A percentile compares a stretch with the other conserved stretches of the same genome.
Conservation (phyloP, 495 filamentous ascomycete species). For the Penicillium paradoxum region DNA sequence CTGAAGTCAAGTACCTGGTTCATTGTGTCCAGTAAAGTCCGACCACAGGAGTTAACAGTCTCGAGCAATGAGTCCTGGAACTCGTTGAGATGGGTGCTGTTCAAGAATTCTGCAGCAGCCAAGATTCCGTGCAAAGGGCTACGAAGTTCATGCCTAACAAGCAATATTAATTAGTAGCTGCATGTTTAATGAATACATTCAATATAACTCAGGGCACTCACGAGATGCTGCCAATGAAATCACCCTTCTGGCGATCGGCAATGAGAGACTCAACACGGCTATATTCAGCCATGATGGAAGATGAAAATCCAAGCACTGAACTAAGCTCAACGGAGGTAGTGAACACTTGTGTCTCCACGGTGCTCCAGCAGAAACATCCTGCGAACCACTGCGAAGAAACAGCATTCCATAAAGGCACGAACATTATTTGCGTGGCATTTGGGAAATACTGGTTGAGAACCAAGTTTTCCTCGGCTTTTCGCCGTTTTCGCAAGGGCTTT, state of each 20-base stretch:
- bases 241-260: conserved; percentile 61
- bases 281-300: conserved; percentile 64
- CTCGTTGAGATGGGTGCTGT: conserved; percentile 42
- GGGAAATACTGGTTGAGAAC: conserved; percentile 45
- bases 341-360: conserved; percentile 39
- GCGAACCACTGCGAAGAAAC: conserved; percentile 64
- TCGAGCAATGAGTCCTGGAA: conserved; percentile 63
- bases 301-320: conserved; percentile 59
- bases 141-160: conserved; percentile 64
- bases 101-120: conserved; percentile 62
- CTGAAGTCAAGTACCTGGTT: conserved; percentile 72
- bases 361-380: conserved; percentile 61
- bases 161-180: conserved; percentile 23
- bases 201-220: conserved; percentile 21
- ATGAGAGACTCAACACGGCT: conserved; percentile 54
- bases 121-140: conserved; percentile 74
- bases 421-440: conserved; percentile 39
- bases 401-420: conserved; percentile 65
- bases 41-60: conserved; percentile 69
- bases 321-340: conserved; percentile 39
- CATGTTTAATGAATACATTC: no score
- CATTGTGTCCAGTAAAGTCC: conserved; percentile 73
- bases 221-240: conserved; percentile 73
- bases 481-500: conserved; percentile 35
- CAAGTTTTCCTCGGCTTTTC: conserved; percentile 38